phyloP scores from a whole-genome alignment of 305 asterid genomes.

The Withania somnifera region DNA sequence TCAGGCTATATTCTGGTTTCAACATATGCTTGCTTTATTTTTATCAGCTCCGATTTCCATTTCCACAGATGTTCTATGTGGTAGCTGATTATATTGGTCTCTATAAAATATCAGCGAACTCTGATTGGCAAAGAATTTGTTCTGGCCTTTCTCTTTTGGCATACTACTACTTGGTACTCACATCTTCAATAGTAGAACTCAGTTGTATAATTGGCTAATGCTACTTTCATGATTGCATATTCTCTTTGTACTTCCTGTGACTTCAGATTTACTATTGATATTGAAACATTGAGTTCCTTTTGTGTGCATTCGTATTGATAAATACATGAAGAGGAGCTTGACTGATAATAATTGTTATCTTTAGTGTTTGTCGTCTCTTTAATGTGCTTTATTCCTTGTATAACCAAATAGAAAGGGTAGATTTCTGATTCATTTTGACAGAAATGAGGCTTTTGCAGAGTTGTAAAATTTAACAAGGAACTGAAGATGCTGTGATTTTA shows the following conservation, averaged over 20 bases:
- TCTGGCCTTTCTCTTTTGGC: slow-evolving; percentile 71
- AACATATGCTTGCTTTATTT: slow-evolving; percentile 62
- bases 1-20: slow-evolving; percentile 77
- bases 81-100: slow-evolving; percentile 59
- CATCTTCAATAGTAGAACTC: not conserved
- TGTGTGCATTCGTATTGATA: not conserved
- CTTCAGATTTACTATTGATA: not conserved
- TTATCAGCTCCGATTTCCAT: slow-evolving; percentile 75
- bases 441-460: not conserved
- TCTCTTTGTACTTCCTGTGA: not conserved
- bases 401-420: not conserved
- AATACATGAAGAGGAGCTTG: not conserved
- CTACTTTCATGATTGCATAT: not conserved
- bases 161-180: slow-evolving; percentile 75
- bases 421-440: not conserved
- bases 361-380: not conserved
- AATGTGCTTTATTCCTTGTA: not conserved
- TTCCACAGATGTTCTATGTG: slow-evolving; percentile 37
- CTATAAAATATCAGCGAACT: slow-evolving; percentile 46
- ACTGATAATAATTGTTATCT: not conserved
- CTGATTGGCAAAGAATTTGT: slow-evolving; percentile 69
- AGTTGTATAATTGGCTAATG: not conserved
- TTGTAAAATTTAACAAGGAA: not conserved
- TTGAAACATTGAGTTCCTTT: not conserved
- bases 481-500: not conserved